These are phyloP conservation scores for Solanum chacoense DNA, from an alignment of 305 asterid species.

Conservation along the genomic window DNA sequence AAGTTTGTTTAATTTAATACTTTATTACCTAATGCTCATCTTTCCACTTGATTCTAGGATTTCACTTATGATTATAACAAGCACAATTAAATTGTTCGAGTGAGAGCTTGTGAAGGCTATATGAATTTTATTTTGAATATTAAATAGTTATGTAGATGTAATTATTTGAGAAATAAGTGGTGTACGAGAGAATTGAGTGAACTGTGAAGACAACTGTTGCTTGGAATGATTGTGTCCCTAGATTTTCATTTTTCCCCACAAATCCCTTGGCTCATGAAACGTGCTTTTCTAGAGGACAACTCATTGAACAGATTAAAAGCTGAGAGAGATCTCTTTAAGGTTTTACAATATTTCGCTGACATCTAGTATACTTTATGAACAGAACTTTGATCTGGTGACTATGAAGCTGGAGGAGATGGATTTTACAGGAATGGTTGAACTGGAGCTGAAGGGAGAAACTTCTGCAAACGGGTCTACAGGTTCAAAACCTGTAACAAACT, in stretches of 20 bases:
- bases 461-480: slow-evolving; percentile 3
- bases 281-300: neutral
- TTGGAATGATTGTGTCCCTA: neutral
- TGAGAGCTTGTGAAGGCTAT: neutral
- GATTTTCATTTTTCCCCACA: neutral
- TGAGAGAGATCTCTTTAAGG: neutral
- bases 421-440: slow-evolving; percentile 60
- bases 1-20: neutral
- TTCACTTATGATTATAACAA: neutral
- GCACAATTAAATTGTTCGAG: neutral
- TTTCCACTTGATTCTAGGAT: neutral
- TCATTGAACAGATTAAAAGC: neutral
- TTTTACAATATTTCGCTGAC: neutral
- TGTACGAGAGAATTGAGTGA: neutral
- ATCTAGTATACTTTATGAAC: slow-evolving; percentile 6
- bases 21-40: neutral
- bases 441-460: slow-evolving; percentile 25
- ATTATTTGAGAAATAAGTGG: neutral
- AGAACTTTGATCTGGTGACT: slow-evolving; percentile 76
- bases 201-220: neutral
- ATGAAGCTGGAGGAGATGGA: slow-evolving; percentile 77
- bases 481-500: slow-evolving; percentile 18
- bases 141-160: neutral
- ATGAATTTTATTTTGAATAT: neutral
- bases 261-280: neutral